Percentiles rank a stretch among this genome's conserved stretches.
phyloP scores from a whole-genome alignment of 306 rosid species.

The Benincasa hispida region DNA sequence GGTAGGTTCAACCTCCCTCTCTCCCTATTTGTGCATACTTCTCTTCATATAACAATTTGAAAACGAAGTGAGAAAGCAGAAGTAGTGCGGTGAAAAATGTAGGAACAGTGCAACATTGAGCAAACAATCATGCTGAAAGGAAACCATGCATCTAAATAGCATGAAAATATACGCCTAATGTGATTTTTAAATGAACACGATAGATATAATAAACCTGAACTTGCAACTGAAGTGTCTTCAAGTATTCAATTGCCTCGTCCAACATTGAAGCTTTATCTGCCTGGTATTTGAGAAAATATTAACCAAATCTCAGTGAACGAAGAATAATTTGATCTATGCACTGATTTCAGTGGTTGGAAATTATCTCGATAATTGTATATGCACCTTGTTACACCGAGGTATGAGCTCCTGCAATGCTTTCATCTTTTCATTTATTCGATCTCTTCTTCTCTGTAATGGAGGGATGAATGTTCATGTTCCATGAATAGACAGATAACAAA shows the following conservation, averaged over 20 bases:
- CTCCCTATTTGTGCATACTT: not conserved
- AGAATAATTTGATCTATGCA: not conserved
- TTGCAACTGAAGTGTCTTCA: slow-evolving; percentile 74
- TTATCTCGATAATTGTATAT: not conserved
- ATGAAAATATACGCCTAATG: not conserved
- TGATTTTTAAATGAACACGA: not conserved
- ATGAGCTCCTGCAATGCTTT: slow-evolving; percentile 73
- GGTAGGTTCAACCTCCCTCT: not conserved
- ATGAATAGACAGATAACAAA: not conserved
- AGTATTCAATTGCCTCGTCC: slow-evolving; percentile 87
- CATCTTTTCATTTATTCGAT: slow-evolving; percentile 86
- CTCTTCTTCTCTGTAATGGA: slow-evolving; percentile 62
- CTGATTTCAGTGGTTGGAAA: not conserved
- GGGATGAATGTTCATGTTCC: slow-evolving; percentile 6
- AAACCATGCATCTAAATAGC: not conserved
- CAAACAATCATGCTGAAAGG: not conserved
- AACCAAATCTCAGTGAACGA: not conserved
- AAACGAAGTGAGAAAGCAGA: not conserved
- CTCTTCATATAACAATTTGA: not conserved
- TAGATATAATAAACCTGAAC: slow-evolving; percentile 43
- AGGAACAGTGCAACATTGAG: not conserved
- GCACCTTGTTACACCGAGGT: slow-evolving; percentile 80
- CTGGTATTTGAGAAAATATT: slow-evolving; percentile 24
- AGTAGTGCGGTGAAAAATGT: not conserved
- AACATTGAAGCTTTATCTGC: slow-evolving; percentile 86